phyloP scores from a whole-genome alignment of 2,329 filamentous ascomycete species.

The Tolypocladium amazonense region DNA sequence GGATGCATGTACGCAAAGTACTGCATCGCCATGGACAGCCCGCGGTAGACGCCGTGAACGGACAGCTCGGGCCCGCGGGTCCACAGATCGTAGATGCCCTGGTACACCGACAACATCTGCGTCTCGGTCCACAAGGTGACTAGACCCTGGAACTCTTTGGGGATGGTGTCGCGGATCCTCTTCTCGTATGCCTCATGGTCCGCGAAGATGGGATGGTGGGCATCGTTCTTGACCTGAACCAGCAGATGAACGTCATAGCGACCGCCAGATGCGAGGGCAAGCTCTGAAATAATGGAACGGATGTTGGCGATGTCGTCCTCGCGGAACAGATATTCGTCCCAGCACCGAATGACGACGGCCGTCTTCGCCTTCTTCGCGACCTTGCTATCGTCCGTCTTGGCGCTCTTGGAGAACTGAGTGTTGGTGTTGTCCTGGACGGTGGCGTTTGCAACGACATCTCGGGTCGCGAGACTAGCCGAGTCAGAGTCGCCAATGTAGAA shows the following conservation, averaged over 20 bases:
- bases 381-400: constrained; percentile 1
- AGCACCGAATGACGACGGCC: constrained; percentile 72
- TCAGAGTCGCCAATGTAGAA: constrained; percentile 31
- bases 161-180: constrained; percentile 57
- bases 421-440: constrained; percentile 1
- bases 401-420: constrained; percentile 1
- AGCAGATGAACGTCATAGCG: constrained; percentile 82
- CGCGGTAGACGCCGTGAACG: constrained; percentile 86
- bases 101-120: constrained; percentile 86
- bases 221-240: constrained; percentile 72
- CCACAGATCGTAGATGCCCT: constrained; percentile 73
- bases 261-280: constrained; percentile 69
- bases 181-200: constrained; percentile 57
- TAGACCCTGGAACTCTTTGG: constrained; percentile 79
- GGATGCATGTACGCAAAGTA: constrained; percentile 83
- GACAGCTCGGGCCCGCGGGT: constrained; percentile 55
- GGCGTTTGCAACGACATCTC: neutral
- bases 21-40: constrained; percentile 88
- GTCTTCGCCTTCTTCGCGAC: constrained; percentile 33
- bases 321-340: constrained; percentile 70
- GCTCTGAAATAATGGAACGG: constrained; percentile 73
- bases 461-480: neutral
- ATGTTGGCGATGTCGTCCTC: constrained; percentile 74
- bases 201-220: constrained; percentile 66
- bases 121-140: constrained; percentile 89